phyloP scores from a whole-genome alignment of 176 grass and related monocot species.

The Canna indica region DNA sequence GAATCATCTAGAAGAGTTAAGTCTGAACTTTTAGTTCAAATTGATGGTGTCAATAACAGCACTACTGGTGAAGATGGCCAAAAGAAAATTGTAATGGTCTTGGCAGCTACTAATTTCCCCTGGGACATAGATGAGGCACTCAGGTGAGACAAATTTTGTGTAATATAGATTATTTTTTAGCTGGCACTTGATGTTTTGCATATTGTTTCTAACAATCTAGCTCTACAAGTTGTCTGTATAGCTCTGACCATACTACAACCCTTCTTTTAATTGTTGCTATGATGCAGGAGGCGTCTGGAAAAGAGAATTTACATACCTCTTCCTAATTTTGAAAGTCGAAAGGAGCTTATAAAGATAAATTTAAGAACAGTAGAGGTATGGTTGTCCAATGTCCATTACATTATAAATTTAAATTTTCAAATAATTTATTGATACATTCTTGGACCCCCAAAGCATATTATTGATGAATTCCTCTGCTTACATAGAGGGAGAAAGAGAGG shows the following conservation, averaged over 20 bases:
- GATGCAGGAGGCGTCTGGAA: slow-evolving; percentile 79
- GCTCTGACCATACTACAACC: slow-evolving; percentile 7
- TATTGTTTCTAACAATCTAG: background rate
- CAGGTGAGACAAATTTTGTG: slow-evolving; percentile 32
- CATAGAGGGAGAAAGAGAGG: too few species aligned
- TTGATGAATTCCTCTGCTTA: too few species aligned
- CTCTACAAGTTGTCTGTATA: slow-evolving; percentile 11
- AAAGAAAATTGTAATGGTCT: slow-evolving; percentile 88
- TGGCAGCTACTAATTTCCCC: slow-evolving; percentile 92
- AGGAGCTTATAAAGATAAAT: slow-evolving; percentile 95
- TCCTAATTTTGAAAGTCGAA: slow-evolving; percentile 92
- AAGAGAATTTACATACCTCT: slow-evolving; percentile 98
- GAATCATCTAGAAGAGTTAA: slow-evolving; percentile 98
- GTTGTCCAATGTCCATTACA: background rate
- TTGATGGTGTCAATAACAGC: slow-evolving; percentile 93
- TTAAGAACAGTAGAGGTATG: slow-evolving; percentile 90
- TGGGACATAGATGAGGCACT: slow-evolving; percentile 99
- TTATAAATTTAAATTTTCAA: background rate
- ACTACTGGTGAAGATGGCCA: slow-evolving; percentile 82
- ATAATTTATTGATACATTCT: background rate
- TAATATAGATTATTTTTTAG: background rate
- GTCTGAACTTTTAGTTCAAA: slow-evolving; percentile 96
- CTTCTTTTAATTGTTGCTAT: slow-evolving; percentile 19
- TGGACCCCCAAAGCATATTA: too few species aligned
- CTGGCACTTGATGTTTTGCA: slow-evolving; percentile 4